Evolutionary conservation across 108 stramenopile species (phyloP), one percentile per base, ranked within the genome.

Genomic region (Skeletonema marinoi): DNA sequence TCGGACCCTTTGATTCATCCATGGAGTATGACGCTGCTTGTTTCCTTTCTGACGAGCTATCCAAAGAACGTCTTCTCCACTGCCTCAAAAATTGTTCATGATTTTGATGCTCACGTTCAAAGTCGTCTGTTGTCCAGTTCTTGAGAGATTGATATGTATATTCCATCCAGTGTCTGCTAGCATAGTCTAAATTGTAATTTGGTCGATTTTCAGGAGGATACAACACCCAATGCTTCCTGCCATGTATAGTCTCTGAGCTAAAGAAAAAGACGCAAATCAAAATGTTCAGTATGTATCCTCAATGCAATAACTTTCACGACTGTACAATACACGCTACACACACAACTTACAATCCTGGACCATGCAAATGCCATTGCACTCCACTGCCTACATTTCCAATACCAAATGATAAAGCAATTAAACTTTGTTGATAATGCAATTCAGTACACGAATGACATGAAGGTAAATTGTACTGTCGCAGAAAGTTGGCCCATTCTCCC

Each of bases 291-390:
- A 36, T 36, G 36, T 8, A 36, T 36, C 6, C 6, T 36, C 36
- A 36, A 8, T 6, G 36, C 36, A 36, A 36, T 25, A 36, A 36
- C 36, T 6, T 36, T 36, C 36, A 36, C 8, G 6, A 36, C 6
- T 36, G 36, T 6, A 6, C 36, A 36, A 6, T 36, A 36, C 6
- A 8, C 36, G 6, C 36, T 36, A 36, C 36, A 36, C 6, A 8
- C 36, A 6, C 36, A 8, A 36, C 36, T 36, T 36, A 36, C 36
- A 94, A 94, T 5, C 92, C 92, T 1, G 85, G 83, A 50, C 92
- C 92, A 79, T 95, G 94, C 1, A 80, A 65, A 78, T 95, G 94
- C 94, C 94, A 95, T 70, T 92, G 91, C 30, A 95, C 94, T 6
- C 94, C 94, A n/a, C 83, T 85, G 13, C 92, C 92, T 10, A 82